phyloP scores from a whole-genome alignment of 192 early-diverging fungal genomes.

The Diversispora eburnea region DNA sequence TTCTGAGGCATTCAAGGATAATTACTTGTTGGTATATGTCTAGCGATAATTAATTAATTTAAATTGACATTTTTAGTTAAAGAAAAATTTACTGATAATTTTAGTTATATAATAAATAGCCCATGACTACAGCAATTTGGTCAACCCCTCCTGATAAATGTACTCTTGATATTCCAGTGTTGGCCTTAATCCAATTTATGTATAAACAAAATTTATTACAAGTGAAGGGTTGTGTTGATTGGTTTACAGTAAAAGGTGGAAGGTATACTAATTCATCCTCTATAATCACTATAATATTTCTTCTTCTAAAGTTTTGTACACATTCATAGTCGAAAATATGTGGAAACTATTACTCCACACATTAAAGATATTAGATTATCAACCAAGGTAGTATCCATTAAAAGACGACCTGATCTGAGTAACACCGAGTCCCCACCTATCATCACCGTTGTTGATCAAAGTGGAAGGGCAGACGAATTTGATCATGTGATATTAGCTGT shows the following conservation, averaged over 20 bases:
- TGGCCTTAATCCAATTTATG: slow-evolving; percentile 63
- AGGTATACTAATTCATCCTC: slow-evolving; percentile 32
- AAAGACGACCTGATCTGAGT: slow-evolving; percentile 27
- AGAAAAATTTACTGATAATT: neutral
- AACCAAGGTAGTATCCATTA: slow-evolving; percentile 34
- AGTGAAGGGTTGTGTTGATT: slow-evolving; percentile 48
- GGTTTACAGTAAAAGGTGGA: slow-evolving; percentile 55
- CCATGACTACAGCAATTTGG: slow-evolving; percentile 68
- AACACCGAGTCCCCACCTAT: neutral
- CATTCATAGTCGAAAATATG: slow-evolving; percentile 32
- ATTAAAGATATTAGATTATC: slow-evolving; percentile 40
- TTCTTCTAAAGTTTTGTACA: neutral
- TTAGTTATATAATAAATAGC: slow-evolving; percentile 23
- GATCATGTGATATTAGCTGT: slow-evolving; percentile 61
- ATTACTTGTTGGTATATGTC: slow-evolving; percentile 48
- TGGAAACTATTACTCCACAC: slow-evolving; percentile 36
- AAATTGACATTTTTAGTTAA: neutral
- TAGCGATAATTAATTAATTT: neutral
- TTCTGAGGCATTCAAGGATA: slow-evolving; percentile 56
- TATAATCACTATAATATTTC: neutral
- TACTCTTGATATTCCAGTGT: slow-evolving; percentile 52
- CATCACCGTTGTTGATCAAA: slow-evolving; percentile 36
- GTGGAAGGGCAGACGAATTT: slow-evolving; percentile 38
- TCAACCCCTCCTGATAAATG: slow-evolving; percentile 57
- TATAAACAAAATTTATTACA: slow-evolving; percentile 59